Evolutionary conservation across 495 filamentous ascomycete species (phyloP), one percentile per base, ranked within the genome.

Genomic region (Staphylotrichum longicolle): DNA sequence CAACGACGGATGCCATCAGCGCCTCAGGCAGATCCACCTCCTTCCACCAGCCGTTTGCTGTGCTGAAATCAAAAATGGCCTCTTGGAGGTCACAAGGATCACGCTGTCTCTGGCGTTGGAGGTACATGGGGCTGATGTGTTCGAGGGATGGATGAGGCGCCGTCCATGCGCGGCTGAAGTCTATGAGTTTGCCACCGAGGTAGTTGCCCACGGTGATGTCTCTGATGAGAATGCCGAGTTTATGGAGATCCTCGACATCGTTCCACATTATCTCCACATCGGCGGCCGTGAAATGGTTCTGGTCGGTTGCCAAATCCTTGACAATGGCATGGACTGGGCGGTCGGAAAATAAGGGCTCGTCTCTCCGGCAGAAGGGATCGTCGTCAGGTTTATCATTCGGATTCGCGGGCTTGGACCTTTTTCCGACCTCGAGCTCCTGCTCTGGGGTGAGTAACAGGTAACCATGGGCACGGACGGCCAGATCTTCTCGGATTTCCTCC

Each of bases 111-210:
- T 30, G 20, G 0, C 30, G 8, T 10, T 8, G 15, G 10, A 54
- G 15, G 10, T 42, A 4, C 9, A 3, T 4, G 1, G 6, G 37
- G 37, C 0, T 7, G 7, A 39, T 49, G 15, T 40, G 10, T 7
- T 15, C 34, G 7, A 59, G 10, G 0, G 46, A 46, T 33, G 62
- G 50, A 15, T 64, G 57, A 5, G 57, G 56, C 51, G 45, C 27
- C 1, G 66, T 68, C 61, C 61, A 63, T 7, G 63, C 53, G 12
- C 34, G 35, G 63, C 63, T 63, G 39, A 68, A 62, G 45, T 68
- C 63, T 11, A 62, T 27, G 39, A 66, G 57, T 34, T 62, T 63
- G 9, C 49, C 63, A 42, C 34, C 50, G 4, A 64, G 27, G 58
- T 68, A 68, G 58, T 64, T 66, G 33, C 2, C 3, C 2, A 46